Evolutionary conservation across 306 rosid species (phyloP).

Genomic region (Fragaria vesca): DNA sequence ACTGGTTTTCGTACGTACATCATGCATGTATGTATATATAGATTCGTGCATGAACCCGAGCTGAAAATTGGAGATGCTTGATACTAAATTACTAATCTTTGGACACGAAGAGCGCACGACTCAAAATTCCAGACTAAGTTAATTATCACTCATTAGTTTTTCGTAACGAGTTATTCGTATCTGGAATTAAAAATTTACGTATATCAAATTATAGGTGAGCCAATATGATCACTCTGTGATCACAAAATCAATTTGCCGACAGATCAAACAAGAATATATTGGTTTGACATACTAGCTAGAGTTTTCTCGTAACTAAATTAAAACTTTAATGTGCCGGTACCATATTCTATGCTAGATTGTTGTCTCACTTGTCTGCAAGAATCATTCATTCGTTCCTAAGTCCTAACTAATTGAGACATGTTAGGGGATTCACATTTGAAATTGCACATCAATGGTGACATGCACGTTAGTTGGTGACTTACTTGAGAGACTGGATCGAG

Average conservation of each 20-base stretch:
- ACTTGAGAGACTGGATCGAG: not conserved
- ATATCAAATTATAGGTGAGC: no score
- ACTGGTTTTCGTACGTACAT: not conserved
- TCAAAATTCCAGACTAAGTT: not conserved
- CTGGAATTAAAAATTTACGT: no score
- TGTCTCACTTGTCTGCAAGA: not conserved
- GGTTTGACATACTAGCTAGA: not conserved
- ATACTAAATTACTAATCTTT: not conserved
- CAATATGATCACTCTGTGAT: not conserved
- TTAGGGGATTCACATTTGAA: not conserved
- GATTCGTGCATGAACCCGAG: not conserved
- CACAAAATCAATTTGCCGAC: not conserved
- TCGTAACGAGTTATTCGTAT: no score
- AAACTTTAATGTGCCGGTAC: not conserved
- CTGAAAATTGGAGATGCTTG: not conserved
- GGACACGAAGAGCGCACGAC: not conserved
- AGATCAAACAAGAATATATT: not conserved
- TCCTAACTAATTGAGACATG: not conserved
- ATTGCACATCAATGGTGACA: slow-evolving; percentile 8
- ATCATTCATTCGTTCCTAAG: no score
- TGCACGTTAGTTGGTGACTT: not conserved
- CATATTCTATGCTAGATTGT: not conserved
- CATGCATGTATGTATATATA: not conserved
- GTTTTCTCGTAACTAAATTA: not conserved
- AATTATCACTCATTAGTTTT: no score